phyloP scores from a whole-genome alignment of 192 early-diverging fungal genomes.

The Gaertneriomyces sp. region DNA sequence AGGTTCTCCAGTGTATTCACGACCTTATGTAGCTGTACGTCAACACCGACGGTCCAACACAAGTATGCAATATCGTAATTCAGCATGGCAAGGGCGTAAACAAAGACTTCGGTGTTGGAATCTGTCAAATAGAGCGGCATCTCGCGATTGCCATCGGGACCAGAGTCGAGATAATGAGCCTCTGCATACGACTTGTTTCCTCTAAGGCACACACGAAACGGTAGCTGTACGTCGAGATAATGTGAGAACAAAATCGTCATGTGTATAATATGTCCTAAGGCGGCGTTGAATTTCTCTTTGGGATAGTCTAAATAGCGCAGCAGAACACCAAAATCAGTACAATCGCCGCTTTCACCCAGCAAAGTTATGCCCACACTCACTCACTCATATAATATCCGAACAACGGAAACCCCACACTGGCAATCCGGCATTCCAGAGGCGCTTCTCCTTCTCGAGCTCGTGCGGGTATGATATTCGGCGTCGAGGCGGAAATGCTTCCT shows the following conservation, averaged over 20 bases:
- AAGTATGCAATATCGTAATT: slow-evolving; percentile 49
- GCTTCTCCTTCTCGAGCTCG: slow-evolving; percentile 4
- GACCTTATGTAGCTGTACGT: slow-evolving; percentile 29
- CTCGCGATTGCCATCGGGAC: background rate
- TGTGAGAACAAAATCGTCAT: slow-evolving; percentile 42
- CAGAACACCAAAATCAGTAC: background rate
- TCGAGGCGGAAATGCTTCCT: background rate
- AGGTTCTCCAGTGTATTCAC: slow-evolving; percentile 45
- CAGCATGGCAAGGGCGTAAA: slow-evolving; percentile 38
- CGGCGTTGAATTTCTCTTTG: slow-evolving; percentile 49
- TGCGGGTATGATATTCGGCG: background rate
- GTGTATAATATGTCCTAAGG: slow-evolving; percentile 38
- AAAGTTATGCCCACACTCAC: slow-evolving; percentile 1
- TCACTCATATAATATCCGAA: slow-evolving; percentile 38
- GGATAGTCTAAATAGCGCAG: slow-evolving; percentile 27
- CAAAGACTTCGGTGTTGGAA: slow-evolving; percentile 39
- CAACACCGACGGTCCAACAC: slow-evolving; percentile 43
- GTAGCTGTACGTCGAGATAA: slow-evolving; percentile 44
- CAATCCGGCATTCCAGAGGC: slow-evolving; percentile 43
- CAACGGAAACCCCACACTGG: slow-evolving; percentile 40
- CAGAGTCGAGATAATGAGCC: slow-evolving; percentile 1
- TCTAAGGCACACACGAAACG: slow-evolving; percentile 29
- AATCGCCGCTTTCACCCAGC: background rate
- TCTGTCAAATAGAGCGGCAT: slow-evolving; percentile 42
- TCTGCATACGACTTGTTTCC: slow-evolving; percentile 28